These are phyloP conservation scores for Lippia alba DNA, from an alignment of 305 asterid species.

Conservation along the genomic window DNA sequence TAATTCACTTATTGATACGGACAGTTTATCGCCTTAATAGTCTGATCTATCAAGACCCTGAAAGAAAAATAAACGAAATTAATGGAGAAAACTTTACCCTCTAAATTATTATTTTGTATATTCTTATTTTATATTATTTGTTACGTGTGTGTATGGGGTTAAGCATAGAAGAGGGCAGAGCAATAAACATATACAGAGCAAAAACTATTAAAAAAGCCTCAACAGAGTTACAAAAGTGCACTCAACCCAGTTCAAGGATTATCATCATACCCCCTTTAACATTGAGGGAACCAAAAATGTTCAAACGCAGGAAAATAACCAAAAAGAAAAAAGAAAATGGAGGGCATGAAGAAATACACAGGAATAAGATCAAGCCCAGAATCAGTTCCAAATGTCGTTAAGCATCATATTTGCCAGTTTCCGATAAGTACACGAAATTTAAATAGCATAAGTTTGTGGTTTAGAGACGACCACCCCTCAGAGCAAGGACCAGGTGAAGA, in stretches of 20 bases:
- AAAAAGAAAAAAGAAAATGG: background rate
- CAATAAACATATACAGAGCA: conserved; percentile 9
- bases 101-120: too few species aligned
- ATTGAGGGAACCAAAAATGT: conserved; percentile 6
- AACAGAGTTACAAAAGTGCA: too few species aligned
- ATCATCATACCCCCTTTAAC: background rate
- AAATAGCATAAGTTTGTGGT: conserved; percentile 19
- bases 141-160: too few species aligned
- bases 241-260: too few species aligned
- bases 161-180: background rate
- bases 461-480: conserved; percentile 67
- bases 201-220: background rate
- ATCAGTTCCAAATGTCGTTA: conserved; percentile 10
- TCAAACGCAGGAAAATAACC: background rate
- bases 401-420: conserved; percentile 16
- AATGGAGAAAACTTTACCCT: too few species aligned
- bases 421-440: conserved; percentile 22
- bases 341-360: background rate
- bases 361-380: background rate
- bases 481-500: conserved; percentile 88
- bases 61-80: too few species aligned
- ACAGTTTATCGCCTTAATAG: too few species aligned
- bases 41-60: too few species aligned
- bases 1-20: too few species aligned
- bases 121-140: too few species aligned